Base-by-base conservation (phyloP, 1,139 yeast species). In the Suhomyces atakaporum region DNA sequence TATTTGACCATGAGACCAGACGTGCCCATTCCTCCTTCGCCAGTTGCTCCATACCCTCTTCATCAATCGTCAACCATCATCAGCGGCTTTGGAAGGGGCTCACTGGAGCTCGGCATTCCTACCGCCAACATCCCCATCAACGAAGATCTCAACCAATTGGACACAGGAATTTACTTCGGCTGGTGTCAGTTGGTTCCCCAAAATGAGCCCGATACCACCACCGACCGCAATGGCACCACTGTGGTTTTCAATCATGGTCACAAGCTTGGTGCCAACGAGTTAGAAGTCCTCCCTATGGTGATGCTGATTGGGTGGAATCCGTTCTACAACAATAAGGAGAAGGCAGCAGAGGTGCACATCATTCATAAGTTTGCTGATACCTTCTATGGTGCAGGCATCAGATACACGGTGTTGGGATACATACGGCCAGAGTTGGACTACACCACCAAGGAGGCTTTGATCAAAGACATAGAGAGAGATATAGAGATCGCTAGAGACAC, bases 271-370 rank as follows among this genome's bases (percentile, higher is more conserved):
- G 54, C 48, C 0, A 53, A 53, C 1, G 73, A 69, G 9, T 77
- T 75, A 31, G 62, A 61, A 10, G 73, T 71, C 1, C 68, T 80
- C 19, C 97, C 97, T 1, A 88, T 89, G 84, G 97, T 90, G 14
- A 84, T 90, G 87, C 87, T 96, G 13, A 76, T 94, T 18, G 99
- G 99, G 1, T 88, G 89, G 87, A 94, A 92, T 56, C 98, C 98
- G 12, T 92, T 84, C 60, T 94, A 82, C 62, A 75, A 82, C 21
- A 90, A 92, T 61, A 74, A 78, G 44, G 74, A 75, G 44, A 84
- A 84, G 59, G 82, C 95, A 0, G 92, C 86, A 7, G 99, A 94
- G 53, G 72, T 92, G 28, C 97, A 94, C 59, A 77, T 94, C 10
- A 75, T 94, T 36, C 94, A 88, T 61, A 65, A 81, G 39, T 92